Percentiles rank a stretch among this genome's conserved stretches.
These are phyloP conservation scores for Nicotiana obtusifolia DNA, from an alignment of 257 asterid genomes.

Conservation along the genomic window DNA sequence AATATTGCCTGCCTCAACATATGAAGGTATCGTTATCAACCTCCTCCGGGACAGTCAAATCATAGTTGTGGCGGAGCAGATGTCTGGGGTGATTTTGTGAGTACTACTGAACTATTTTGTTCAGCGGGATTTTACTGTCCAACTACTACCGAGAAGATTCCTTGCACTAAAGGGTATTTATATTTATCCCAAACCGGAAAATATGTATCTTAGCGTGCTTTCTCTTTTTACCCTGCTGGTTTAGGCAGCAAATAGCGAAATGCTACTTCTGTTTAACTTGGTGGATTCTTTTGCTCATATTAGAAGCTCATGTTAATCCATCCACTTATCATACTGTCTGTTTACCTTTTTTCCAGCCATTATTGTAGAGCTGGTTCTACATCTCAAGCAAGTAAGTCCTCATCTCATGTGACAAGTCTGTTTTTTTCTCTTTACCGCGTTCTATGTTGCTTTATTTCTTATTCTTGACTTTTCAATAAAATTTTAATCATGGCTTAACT, in stretches of 20 bases:
- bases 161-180: conserved; percentile 79
- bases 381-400: conserved; percentile 51
- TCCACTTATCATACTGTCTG: conserved; percentile 8
- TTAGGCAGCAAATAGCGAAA: conserved; percentile 5
- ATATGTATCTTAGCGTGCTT: background rate
- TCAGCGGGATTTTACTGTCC: conserved; percentile 92
- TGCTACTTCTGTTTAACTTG: background rate
- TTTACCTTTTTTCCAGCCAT: conserved; percentile 46
- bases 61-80: conserved; percentile 95
- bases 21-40: conserved; percentile 78
- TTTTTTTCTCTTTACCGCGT: background rate
- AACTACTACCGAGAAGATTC: conserved; percentile 47
- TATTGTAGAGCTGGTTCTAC: conserved; percentile 94
- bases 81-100: conserved; percentile 72
- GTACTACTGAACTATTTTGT: conserved; percentile 68
- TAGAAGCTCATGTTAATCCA: conserved; percentile 8
- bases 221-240: background rate
- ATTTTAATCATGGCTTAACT: background rate
- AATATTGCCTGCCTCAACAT: conserved; percentile 3
- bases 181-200: conserved; percentile 22
- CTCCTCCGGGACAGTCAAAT: conserved; percentile 78
- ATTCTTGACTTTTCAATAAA: background rate
- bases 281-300: conserved; percentile 7
- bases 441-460: background rate
- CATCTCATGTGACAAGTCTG: background rate